These are phyloP conservation scores for Claviceps fusiformis DNA, from an alignment of 2,329 filamentous ascomycete species.

Conservation along the genomic window DNA sequence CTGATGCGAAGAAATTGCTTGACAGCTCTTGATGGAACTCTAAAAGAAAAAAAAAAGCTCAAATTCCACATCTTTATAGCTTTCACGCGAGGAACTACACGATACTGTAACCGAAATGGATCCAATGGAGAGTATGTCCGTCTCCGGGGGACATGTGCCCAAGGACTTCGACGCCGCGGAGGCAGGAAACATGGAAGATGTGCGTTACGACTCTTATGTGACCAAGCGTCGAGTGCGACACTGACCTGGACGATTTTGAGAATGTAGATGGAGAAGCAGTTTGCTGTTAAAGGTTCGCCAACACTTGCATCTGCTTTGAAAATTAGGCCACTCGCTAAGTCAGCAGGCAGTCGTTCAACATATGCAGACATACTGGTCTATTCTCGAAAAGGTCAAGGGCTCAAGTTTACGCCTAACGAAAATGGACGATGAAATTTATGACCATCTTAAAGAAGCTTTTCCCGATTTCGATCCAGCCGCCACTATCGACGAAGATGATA, in stretches of 20 bases:
- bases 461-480: slow-evolving; percentile 79
- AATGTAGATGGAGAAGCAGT: slow-evolving; percentile 89
- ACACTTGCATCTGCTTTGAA: neutral
- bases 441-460: slow-evolving; percentile 76
- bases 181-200: slow-evolving; percentile 41
- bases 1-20: neutral
- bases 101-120: slow-evolving; percentile 17
- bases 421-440: slow-evolving; percentile 87
- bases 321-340: neutral
- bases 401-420: slow-evolving; percentile 85
- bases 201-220: slow-evolving; percentile 21
- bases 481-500: slow-evolving; percentile 77
- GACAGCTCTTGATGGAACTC: neutral
- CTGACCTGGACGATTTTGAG: neutral
- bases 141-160: slow-evolving; percentile 25
- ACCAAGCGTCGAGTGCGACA: neutral
- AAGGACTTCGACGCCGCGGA: slow-evolving; percentile 46
- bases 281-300: slow-evolving; percentile 78
- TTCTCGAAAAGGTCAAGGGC: slow-evolving; percentile 81
- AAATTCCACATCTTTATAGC: neutral
- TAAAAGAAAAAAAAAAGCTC: too few species aligned
- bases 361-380: slow-evolving; percentile 92
- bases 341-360: slow-evolving; percentile 61
- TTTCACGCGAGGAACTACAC: neutral
- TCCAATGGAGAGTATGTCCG: slow-evolving; percentile 24